Base-by-base conservation (phyloP, 768 basidiomycete species). In the Leccinum uliginosum region DNA sequence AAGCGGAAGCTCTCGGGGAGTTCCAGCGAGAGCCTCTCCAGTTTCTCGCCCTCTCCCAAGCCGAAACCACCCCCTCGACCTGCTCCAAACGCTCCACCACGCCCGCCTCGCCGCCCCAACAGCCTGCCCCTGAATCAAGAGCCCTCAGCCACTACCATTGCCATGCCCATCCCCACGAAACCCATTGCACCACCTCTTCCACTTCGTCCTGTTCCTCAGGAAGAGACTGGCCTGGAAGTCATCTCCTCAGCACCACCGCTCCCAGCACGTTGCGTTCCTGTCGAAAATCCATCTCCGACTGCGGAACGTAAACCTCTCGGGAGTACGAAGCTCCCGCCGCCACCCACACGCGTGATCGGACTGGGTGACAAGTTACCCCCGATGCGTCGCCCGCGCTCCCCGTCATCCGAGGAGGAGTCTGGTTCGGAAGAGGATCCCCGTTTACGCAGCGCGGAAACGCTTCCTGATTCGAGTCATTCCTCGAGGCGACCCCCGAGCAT, bases 331-430 rank as follows among this genome's bases (percentile, higher is more conserved):
- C 79, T 85, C 23, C 87, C 82, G 0, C 90, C 90, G 0, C 90
- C 90, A 0, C 90, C 90, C 0, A 87, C 84, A 0, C 86, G 90
- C 6, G 85, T 76, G 0, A 90, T 91, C 46, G 87, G 74, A 1
- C 74, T 80, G 0, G 85, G 87, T 1, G 86, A 85, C 61, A 89
- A 83, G 62, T 76, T 90, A 15, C 89, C 90, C 6, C 81, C 86
- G 3, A 67, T 82, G 24, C 80, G 85, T 26, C 79, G 78, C 4
- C 70, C 78, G 1, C 64, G 66, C 2, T 71, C 76, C 0, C 76
- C 78, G 51, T 64, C 72, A 54, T 55, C 81, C 71, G 75, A 73
- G 12, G 80, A 87, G 27, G 85, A 85, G 11, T 83, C 80, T 0
- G 81, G 75, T 2, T 81, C 83, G 15, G 87, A 87, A 48, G 86